Percentiles rank a stretch among this genome's conserved stretches.
Conservation (phyloP, 2,329 filamentous ascomycete genomes). For the Gnomoniopsis sp. region DNA sequence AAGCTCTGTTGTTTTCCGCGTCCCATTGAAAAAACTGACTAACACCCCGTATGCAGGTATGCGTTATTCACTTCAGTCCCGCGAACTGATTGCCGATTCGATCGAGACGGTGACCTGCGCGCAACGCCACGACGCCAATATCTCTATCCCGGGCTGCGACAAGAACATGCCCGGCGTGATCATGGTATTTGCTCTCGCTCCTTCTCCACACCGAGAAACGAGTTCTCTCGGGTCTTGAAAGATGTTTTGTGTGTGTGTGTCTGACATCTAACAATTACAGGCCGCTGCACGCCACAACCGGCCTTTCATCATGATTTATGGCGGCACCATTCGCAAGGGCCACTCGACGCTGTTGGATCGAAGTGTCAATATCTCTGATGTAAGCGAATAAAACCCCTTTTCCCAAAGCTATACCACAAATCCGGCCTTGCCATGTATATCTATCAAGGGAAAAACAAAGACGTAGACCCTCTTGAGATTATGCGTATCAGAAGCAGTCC, state of each 20-base stretch:
- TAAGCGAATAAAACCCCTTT: no score
- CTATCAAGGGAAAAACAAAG: no score
- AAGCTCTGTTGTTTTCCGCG: no score
- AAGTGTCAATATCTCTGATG: no score
- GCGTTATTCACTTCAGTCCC: slow-evolving; percentile 90
- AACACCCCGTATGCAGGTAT: slow-evolving; percentile 65
- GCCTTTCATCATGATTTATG: slow-evolving; percentile 96
- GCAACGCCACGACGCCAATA: slow-evolving; percentile 97
- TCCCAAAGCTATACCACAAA: no score
- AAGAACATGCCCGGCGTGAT: slow-evolving; percentile 98
- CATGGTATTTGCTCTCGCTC: slow-evolving; percentile 65
- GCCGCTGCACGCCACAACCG: slow-evolving; percentile 53
- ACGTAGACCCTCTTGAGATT: no score
- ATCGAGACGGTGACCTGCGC: slow-evolving; percentile 99
- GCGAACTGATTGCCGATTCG: slow-evolving; percentile 95
- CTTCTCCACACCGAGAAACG: no score
- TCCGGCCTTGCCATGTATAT: no score
- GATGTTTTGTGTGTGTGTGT: slow-evolving; percentile 62
- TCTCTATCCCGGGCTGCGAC: slow-evolving; percentile 95
- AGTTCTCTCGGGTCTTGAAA: no score
- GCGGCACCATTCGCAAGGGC: slow-evolving; percentile 76
- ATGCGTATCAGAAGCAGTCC: no score
- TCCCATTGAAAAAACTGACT: no score
- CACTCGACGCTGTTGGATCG: slow-evolving; percentile 91
- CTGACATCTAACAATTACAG: no score